phyloP scores from a whole-genome alignment of 2,329 filamentous ascomycete genomes.

The Mollisia scopiformis region DNA sequence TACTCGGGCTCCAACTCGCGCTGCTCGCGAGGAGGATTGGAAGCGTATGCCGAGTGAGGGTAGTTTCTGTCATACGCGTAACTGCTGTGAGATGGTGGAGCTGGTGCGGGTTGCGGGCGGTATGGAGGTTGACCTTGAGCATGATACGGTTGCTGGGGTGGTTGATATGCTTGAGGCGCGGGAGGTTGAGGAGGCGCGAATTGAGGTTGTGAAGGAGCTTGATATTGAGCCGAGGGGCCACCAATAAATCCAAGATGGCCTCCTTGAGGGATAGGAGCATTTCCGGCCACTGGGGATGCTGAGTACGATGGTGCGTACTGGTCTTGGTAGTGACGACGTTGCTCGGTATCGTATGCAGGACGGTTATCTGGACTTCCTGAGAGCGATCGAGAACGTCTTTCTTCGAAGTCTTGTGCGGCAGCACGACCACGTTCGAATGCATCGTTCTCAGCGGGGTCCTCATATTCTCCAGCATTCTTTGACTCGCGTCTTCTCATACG shows the following conservation, averaged over 20 bases:
- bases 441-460: constrained; percentile 62
- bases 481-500: constrained; percentile 84
- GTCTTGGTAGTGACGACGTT: background rate
- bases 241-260: constrained; percentile 42
- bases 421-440: constrained; percentile 49
- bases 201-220: constrained; percentile 20
- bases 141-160: constrained; percentile 19
- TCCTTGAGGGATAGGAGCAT: constrained; percentile 36
- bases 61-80: constrained; percentile 11
- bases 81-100: constrained; percentile 9
- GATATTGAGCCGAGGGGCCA: constrained; percentile 16
- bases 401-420: constrained; percentile 1
- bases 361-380: constrained; percentile 6
- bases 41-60: constrained; percentile 14
- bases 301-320: constrained; percentile 6
- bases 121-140: constrained; percentile 16
- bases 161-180: constrained; percentile 26
- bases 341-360: background rate
- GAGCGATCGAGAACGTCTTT: constrained; percentile 32
- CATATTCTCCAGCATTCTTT: constrained; percentile 57
- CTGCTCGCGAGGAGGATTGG: constrained; percentile 16
- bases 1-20: constrained; percentile 27
- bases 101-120: background rate
- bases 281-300: constrained; percentile 16
- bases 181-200: constrained; percentile 23